Evolutionary conservation across 202 grass and related monocot genomes (phyloP).

Genomic region (Hordeum pubiflorum): DNA sequence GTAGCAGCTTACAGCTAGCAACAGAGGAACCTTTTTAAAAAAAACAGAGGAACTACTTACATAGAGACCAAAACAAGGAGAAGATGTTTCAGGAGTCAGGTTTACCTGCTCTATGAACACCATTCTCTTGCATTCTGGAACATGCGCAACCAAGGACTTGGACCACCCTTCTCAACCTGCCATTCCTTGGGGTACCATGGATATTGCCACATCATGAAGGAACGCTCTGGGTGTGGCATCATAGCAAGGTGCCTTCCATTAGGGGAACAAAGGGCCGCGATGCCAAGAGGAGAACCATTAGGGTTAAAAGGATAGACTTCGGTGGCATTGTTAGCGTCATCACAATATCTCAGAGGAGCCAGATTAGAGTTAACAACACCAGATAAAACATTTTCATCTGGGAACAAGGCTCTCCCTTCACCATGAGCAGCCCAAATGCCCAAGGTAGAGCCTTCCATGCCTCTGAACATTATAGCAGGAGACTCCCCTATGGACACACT

Average conservation of each 20-base stretch:
- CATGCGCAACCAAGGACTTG: slow-evolving; percentile 74
- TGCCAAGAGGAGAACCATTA: slow-evolving; percentile 73
- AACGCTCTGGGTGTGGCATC: slow-evolving; percentile 89
- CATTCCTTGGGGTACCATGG: slow-evolving; percentile 86
- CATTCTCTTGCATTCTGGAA: slow-evolving; percentile 85
- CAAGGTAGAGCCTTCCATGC: slow-evolving; percentile 64
- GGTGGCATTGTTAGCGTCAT: slow-evolving; percentile 39
- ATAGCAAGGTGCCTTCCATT: slow-evolving; percentile 85
- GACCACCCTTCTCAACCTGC: slow-evolving; percentile 54
- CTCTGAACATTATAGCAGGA: slow-evolving; percentile 74
- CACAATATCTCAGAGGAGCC: slow-evolving; percentile 53
- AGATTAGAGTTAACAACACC: slow-evolving; percentile 48
- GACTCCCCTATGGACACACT: slow-evolving; percentile 57
- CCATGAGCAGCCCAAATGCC: slow-evolving; percentile 76
- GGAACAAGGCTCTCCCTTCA: slow-evolving; percentile 73
- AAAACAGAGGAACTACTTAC: neutral
- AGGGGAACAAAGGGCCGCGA: slow-evolving; percentile 68
- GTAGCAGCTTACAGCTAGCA: neutral
- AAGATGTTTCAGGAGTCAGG: neutral
- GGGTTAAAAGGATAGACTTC: slow-evolving; percentile 67
- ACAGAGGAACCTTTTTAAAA: no score
- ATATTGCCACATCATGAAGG: slow-evolving; percentile 99
- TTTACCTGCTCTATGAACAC: slow-evolving; percentile 50
- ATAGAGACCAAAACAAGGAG: neutral
- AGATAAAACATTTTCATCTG: slow-evolving; percentile 47